Evolutionary conservation across 805 yeast species (phyloP).

Genomic region (Saccharomycopsis sp.): DNA sequence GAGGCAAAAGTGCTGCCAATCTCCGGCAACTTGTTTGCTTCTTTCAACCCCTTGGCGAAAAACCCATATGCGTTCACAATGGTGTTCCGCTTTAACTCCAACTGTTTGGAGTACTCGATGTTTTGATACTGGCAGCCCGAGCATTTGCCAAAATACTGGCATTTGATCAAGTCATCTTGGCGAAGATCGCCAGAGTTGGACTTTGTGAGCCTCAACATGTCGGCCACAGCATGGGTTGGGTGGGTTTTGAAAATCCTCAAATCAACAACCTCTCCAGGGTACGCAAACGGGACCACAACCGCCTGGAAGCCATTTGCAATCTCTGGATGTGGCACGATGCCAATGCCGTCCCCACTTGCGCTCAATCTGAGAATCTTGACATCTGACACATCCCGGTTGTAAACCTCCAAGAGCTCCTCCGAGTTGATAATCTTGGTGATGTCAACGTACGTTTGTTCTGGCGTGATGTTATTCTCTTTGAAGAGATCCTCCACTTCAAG

Average conservation of each 20-base stretch:
- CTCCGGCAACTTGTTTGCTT: constrained; percentile 42
- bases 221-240: constrained; percentile 65
- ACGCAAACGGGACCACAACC: constrained; percentile 74
- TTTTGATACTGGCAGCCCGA: constrained; percentile 94
- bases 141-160: constrained; percentile 84
- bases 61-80: constrained; percentile 73
- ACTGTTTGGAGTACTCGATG: constrained; percentile 62
- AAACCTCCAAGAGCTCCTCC: constrained; percentile 33
- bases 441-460: constrained; percentile 51
- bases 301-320: constrained; percentile 39
- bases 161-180: constrained; percentile 53
- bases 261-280: constrained; percentile 74
- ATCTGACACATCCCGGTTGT: constrained; percentile 49
- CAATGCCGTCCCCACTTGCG: constrained; percentile 86
- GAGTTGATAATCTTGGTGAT: constrained; percentile 58
- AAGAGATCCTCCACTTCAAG: constrained; percentile 61
- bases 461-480: constrained; percentile 32
- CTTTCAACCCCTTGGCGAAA: constrained; percentile 52
- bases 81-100: constrained; percentile 62
- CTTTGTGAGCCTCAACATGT: constrained; percentile 44
- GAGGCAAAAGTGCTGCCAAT: constrained; percentile 61
- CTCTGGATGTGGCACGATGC: constrained; percentile 53
- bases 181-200: constrained; percentile 39
- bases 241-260: constrained; percentile 72
- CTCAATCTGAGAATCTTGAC: constrained; percentile 52